phyloP scores from a whole-genome alignment of 2,329 filamentous ascomycete genomes.

The Colletotrichum musae region DNA sequence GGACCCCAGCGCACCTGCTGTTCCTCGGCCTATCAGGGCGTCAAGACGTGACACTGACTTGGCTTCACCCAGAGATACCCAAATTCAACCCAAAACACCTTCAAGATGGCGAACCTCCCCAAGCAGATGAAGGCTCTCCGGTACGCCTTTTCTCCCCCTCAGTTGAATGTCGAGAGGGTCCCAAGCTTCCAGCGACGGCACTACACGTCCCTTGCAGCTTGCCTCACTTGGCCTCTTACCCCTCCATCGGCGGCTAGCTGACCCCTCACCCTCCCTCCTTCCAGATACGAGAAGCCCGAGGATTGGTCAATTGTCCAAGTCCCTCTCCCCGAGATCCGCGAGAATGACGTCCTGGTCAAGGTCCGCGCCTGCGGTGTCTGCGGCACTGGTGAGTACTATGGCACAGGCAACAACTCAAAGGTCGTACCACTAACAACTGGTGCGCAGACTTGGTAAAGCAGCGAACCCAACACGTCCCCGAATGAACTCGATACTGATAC shows the following conservation, averaged over 20 bases:
- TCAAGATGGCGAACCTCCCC: slow-evolving; percentile 60
- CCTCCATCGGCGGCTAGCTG: slow-evolving; percentile 41
- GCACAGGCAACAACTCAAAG: neutral
- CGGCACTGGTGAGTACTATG: slow-evolving; percentile 62
- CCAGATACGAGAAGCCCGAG: slow-evolving; percentile 74
- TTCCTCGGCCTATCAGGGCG: neutral
- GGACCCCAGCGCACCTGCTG: neutral
- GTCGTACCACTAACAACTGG: slow-evolving; percentile 43
- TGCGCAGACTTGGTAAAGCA: slow-evolving; percentile 53
- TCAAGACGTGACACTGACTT: slow-evolving; percentile 1
- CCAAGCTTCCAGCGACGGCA: neutral
- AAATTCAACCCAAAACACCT: slow-evolving; percentile 11
- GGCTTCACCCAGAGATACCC: slow-evolving; percentile 2
- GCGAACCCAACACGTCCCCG: neutral
- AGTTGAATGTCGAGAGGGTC: neutral
- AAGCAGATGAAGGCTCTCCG: slow-evolving; percentile 74
- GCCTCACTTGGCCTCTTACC: slow-evolving; percentile 31
- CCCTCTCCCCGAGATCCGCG: slow-evolving; percentile 72
- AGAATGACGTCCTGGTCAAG: slow-evolving; percentile 75
- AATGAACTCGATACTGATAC: slow-evolving; percentile 37
- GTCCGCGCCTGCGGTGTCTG: slow-evolving; percentile 78
- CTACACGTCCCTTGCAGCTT: slow-evolving; percentile 13
- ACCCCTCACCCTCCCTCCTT: slow-evolving; percentile 34
- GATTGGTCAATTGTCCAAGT: slow-evolving; percentile 73
- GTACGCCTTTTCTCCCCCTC: slow-evolving; percentile 54